phyloP scores from a whole-genome alignment of 176 grass and related monocot genomes.

The Pontederia paniculata region DNA sequence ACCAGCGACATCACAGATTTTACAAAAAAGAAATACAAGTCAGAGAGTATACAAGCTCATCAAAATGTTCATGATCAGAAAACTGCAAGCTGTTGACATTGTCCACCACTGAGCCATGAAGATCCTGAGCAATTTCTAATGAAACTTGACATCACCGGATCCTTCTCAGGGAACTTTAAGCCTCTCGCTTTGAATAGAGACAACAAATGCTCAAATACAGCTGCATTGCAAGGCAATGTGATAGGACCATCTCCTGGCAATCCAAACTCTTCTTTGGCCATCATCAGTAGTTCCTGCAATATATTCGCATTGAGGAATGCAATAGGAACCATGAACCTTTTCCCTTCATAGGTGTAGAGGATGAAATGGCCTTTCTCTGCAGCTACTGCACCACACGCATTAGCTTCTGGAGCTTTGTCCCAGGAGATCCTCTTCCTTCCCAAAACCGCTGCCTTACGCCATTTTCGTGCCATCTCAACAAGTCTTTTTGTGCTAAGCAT shows the following conservation, averaged over 20 bases:
- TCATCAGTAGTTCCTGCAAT: constrained; percentile 28
- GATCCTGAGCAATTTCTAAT: neutral
- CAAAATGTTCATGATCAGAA: neutral
- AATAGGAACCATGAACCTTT: constrained; percentile 27
- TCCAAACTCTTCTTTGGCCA: constrained; percentile 36
- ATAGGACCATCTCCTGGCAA: constrained; percentile 27
- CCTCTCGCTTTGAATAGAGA: constrained; percentile 13
- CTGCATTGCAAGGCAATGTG: constrained; percentile 25
- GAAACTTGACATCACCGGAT: constrained; percentile 19
- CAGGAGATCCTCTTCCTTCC: constrained; percentile 31
- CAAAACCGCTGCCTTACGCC: constrained; percentile 24
- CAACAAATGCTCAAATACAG: constrained; percentile 19
- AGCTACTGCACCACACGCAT: neutral
- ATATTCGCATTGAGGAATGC: neutral
- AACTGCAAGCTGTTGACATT: neutral
- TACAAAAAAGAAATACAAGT: neutral
- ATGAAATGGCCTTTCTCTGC: constrained; percentile 20
- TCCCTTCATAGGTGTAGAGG: constrained; percentile 23
- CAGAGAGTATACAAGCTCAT: too few species aligned
- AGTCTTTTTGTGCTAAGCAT: constrained; percentile 8
- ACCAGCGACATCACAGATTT: neutral
- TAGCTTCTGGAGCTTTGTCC: neutral
- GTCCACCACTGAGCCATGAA: neutral
- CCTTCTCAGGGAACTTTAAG: constrained; percentile 18
- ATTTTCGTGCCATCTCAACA: constrained; percentile 31